These are phyloP conservation scores for Leucocoprinus sp. DNA, from an alignment of 768 basidiomycete species.

Conservation along the genomic window DNA sequence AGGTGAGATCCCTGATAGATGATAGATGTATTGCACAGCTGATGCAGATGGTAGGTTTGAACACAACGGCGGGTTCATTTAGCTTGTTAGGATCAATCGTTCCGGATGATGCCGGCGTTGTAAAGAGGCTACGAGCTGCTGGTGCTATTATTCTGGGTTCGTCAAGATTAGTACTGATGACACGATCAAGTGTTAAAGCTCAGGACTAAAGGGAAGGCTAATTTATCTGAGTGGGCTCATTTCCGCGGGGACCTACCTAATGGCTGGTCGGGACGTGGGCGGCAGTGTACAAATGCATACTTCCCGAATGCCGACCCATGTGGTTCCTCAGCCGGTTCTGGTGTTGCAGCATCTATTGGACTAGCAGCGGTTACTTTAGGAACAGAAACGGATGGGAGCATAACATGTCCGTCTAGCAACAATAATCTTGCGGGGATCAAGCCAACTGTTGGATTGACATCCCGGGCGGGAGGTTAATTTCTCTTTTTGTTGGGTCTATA, in stretches of 20 bases:
- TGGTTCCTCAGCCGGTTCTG: conserved; percentile 56
- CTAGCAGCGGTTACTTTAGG: conserved; percentile 40
- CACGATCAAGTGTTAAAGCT: not conserved
- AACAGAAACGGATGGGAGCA: conserved; percentile 48
- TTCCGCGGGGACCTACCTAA: conserved; percentile 37
- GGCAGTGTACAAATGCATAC: conserved; percentile 43
- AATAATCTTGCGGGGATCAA: conserved; percentile 56
- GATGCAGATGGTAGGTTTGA: conserved; percentile 25
- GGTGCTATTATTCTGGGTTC: conserved; percentile 39
- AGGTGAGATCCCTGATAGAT: conserved; percentile 18
- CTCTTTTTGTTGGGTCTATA: not conserved
- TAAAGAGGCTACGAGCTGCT: conserved; percentile 32
- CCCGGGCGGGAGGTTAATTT: conserved; percentile 43
- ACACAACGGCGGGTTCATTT: conserved; percentile 39
- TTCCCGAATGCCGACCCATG: conserved; percentile 45
- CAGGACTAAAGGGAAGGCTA: conserved; percentile 37
- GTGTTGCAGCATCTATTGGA: conserved; percentile 43
- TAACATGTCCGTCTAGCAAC: conserved; percentile 40
- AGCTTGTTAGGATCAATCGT: conserved; percentile 34
- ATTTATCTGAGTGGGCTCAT: conserved; percentile 47
- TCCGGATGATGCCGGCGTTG: conserved; percentile 38
- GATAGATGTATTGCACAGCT: not conserved
- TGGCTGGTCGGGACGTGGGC: conserved; percentile 53
- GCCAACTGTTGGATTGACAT: conserved; percentile 52
- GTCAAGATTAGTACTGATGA: not conserved